Evolutionary conservation across 1,284 basidiomycete species (phyloP), one percentile per base, ranked within the genome.

Genomic region (Heimioporus punctisporus): DNA sequence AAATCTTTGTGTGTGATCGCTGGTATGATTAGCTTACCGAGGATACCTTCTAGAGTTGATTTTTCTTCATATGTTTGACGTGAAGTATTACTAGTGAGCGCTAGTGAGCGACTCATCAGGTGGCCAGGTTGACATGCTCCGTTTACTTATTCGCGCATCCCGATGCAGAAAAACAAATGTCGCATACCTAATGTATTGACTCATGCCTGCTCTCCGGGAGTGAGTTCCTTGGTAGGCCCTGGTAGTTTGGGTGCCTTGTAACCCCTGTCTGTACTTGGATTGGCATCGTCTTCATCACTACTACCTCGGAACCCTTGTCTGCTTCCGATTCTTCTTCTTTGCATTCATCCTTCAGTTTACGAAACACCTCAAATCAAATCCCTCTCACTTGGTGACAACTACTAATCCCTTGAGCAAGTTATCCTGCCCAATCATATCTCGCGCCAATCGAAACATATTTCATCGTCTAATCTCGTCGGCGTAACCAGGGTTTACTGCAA

Each of bases 341-440:
- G 23, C 83, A 80, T 1, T 76, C 74, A 63, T 93, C 90, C 19
- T 94, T 81, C 17, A 97, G 78, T 57, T 94, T 92, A 50, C 95
- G 90, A 5, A 98, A 88, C 24, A 97, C 88, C 65, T 99, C 97
- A 24, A 98, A 98, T 95, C 48, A 98, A 82, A 68, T 98, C 97
- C 14, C 89, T 80, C 73, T 99, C 96, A 30, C 84, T 90, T 5
- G 91, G 84, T 30, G 91, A 87, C 34, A 98, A 88, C 84, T 46
- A 98, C 87, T 34, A 98, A 80, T 4, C 80, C 74, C 39, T 90
- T 85, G 0, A 96, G 95, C 0, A 98, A 80, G 15, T 82, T 76
- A 12, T 90, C 84, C 67, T 96, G 90, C 2, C 88, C 87, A 24
- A 98, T 83, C 90, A 97, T 95, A 56, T 94, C 90, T 83, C 64